Conservation (phyloP, 2,329 filamentous ascomycete genomes). For the Colletotrichum higginsianum region DNA sequence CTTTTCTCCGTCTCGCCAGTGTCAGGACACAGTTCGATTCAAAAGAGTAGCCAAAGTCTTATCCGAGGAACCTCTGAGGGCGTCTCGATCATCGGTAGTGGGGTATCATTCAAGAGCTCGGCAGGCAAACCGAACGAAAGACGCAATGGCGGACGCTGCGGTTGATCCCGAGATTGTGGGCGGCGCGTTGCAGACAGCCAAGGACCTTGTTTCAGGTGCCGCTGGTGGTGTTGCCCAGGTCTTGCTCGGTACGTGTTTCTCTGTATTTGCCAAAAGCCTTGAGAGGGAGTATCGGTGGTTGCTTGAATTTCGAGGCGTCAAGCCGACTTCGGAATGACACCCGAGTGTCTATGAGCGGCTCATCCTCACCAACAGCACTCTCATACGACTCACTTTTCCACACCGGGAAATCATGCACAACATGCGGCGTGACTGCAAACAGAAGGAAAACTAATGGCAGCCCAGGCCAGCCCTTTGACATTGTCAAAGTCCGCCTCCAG, state of each 20-base stretch:
- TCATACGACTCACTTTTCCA: not conserved
- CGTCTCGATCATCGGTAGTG: slow-evolving; percentile 20
- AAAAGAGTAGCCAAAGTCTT: not conserved
- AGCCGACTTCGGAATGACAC: slow-evolving; percentile 99
- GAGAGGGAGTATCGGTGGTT: slow-evolving; percentile 1
- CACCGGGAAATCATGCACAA: not conserved
- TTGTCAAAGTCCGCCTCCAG: slow-evolving; percentile 97
- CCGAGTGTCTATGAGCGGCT: slow-evolving; percentile 78
- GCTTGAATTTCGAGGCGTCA: slow-evolving; percentile 66
- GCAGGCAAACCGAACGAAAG: slow-evolving; percentile 8
- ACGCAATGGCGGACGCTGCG: slow-evolving; percentile 36
- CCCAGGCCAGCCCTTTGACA: slow-evolving; percentile 84
- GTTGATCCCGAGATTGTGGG: slow-evolving; percentile 40
- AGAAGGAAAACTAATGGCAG: slow-evolving; percentile 19
- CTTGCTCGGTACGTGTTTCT: slow-evolving; percentile 78
- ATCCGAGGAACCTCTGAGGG: not conserved
- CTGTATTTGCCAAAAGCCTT: not conserved
- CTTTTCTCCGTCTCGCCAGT: not conserved
- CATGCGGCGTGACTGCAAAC: fast-evolving
- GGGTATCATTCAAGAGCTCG: slow-evolving; percentile 25
- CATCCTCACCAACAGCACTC: slow-evolving; percentile 82
- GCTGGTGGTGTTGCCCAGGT: slow-evolving; percentile 95
- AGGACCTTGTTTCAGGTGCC: slow-evolving; percentile 93
- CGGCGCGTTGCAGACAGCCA: slow-evolving; percentile 74
- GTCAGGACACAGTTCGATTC: not conserved